Percentiles rank a stretch among this genome's conserved stretches.
Evolutionary conservation across 2,329 filamentous ascomycete genomes (phyloP).

Genomic region (Ploettnerulaceae sp.): DNA sequence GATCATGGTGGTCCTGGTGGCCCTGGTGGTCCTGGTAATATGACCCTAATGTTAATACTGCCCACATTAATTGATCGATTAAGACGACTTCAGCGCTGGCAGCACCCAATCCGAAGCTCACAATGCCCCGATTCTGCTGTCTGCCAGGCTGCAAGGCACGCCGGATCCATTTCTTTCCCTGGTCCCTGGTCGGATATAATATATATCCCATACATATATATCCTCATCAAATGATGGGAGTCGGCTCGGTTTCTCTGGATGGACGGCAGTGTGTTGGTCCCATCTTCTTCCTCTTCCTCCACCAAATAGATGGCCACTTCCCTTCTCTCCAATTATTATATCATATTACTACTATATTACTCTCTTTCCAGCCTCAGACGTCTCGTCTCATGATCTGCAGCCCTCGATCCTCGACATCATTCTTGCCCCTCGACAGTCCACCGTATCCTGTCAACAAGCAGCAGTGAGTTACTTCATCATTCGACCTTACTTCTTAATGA

Average conservation of each 20-base stretch:
- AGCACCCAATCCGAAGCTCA: conserved; percentile 1
- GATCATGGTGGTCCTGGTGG: not conserved
- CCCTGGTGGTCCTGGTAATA: conserved; percentile 4
- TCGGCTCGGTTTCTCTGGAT: not conserved
- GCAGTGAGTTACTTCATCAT: not conserved
- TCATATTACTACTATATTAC: not conserved
- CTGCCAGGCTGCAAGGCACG: not conserved
- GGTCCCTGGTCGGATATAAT: conserved; percentile 5
- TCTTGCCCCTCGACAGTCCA: not conserved
- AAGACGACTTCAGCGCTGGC: not conserved
- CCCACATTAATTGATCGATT: too few relatives aligned
- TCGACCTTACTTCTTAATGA: not conserved
- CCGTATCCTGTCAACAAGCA: not conserved
- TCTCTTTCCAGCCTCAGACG: not conserved
- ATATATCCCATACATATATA: not conserved
- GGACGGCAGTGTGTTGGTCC: too few relatives aligned
- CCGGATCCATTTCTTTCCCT: too few relatives aligned
- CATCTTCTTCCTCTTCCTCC: too few relatives aligned
- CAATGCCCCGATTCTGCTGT: not conserved
- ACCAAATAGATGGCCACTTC: too few relatives aligned
- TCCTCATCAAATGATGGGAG: not conserved
- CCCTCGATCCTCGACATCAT: conserved; percentile 5
- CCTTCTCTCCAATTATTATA: not conserved
- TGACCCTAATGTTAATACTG: conserved; percentile 4
- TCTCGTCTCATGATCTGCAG: conserved; percentile 9